phyloP scores from a whole-genome alignment of 2,329 filamentous ascomycete species.

The Xylariaceae sp. region DNA sequence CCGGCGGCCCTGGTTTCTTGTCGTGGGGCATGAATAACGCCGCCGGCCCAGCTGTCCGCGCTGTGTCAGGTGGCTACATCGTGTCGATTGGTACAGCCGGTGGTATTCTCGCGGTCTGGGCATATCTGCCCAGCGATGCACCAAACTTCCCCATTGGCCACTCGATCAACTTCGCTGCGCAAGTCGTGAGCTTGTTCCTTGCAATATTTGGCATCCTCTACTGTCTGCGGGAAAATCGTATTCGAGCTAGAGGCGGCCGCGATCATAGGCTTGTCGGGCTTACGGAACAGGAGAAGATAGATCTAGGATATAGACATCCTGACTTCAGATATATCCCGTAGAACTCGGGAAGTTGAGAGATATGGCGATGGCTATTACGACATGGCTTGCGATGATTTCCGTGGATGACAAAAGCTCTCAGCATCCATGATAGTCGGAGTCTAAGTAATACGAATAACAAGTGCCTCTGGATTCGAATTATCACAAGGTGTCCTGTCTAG shows the following conservation, averaged over 20 bases:
- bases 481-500: too few relatives aligned
- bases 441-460: too few relatives aligned
- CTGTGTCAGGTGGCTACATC: conserved; percentile 53
- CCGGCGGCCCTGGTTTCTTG: conserved; percentile 54
- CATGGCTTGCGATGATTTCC: not conserved
- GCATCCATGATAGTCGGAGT: too few relatives aligned
- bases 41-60: conserved; percentile 51
- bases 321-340: conserved; percentile 51
- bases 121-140: conserved; percentile 44
- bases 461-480: too few relatives aligned
- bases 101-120: conserved; percentile 54
- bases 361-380: too few relatives aligned
- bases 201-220: conserved; percentile 48
- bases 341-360: not conserved
- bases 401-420: not conserved
- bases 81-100: conserved; percentile 53
- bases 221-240: conserved; percentile 50
- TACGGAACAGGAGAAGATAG: conserved; percentile 41
- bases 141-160: conserved; percentile 48
- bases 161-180: conserved; percentile 53
- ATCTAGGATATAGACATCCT: conserved; percentile 52
- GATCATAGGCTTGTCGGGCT: conserved; percentile 47
- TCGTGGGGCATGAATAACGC: conserved; percentile 59
- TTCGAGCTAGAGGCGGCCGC: conserved; percentile 44
- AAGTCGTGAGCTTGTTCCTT: conserved; percentile 42